Percentiles rank a stretch among this genome's conserved stretches.
Evolutionary conservation across 352 stramenopile genomes (phyloP).

Genomic region (Phytopythium cucurbitacearum): DNA sequence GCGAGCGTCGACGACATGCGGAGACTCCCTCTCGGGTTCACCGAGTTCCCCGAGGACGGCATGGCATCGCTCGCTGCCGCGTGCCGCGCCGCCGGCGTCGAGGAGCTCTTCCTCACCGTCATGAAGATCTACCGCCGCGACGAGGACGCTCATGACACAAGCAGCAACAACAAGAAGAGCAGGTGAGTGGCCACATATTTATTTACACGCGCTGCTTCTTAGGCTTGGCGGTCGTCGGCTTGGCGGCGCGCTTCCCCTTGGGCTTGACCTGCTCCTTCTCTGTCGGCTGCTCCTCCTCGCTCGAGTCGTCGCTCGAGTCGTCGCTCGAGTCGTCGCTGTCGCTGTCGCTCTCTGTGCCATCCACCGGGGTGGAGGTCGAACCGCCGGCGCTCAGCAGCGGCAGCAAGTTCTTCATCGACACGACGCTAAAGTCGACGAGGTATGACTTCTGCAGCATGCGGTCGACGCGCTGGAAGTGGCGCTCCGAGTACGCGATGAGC

Average conservation of each 20-base stretch:
- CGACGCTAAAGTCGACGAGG: slow-evolving; percentile 93
- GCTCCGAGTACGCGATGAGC: slow-evolving; percentile 95
- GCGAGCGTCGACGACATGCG: slow-evolving; percentile 19
- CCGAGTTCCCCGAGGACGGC: slow-evolving; percentile 56
- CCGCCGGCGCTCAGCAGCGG: slow-evolving; percentile 20
- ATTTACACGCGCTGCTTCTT: slow-evolving; percentile 59
- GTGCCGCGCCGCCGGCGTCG: slow-evolving; percentile 44
- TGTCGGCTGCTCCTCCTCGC: slow-evolving; percentile 16
- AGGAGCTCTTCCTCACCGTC: slow-evolving; percentile 69
- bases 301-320: slow-evolving; percentile 9
- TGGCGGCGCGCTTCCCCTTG: slow-evolving; percentile 2
- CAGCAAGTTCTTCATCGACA: slow-evolving; percentile 84
- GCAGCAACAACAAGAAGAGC: background rate
- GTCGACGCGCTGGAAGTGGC: slow-evolving; percentile 97
- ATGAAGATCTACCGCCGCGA: slow-evolving; percentile 71
- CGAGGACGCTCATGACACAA: background rate
- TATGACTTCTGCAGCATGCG: slow-evolving; percentile 95
- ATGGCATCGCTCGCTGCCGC: slow-evolving; percentile 58
- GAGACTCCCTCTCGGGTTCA: slow-evolving; percentile 35
- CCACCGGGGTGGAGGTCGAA: slow-evolving; percentile 17
- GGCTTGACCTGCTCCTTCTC: slow-evolving; percentile 18
- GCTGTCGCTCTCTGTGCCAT: slow-evolving; percentile 40
- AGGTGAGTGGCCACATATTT: background rate
- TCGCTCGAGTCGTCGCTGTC: slow-evolving; percentile 11
- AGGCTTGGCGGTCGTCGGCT: slow-evolving; percentile 1